Conservation (phyloP, 2,329 filamentous ascomycete genomes). For the Sporothrix humicola region DNA sequence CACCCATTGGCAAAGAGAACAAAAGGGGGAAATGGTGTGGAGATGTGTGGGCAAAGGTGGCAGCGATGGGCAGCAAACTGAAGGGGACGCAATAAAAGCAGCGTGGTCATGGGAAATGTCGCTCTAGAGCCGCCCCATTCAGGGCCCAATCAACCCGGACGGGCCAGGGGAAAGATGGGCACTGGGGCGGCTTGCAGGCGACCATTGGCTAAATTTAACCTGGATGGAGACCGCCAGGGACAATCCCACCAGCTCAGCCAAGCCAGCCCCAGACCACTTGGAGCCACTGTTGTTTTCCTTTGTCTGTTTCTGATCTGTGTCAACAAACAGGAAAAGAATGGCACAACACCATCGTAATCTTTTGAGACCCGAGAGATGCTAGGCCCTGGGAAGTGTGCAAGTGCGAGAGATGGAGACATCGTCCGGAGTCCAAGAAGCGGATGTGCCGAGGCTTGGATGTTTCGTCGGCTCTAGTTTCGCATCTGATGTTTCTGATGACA, state of each 20-base stretch:
- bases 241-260: slow-evolving; percentile 9
- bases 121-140: slow-evolving; percentile 19
- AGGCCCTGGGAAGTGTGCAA: slow-evolving; percentile 2
- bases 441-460: slow-evolving; percentile 25
- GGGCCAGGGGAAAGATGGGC: slow-evolving; percentile 27
- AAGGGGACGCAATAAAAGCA: slow-evolving; percentile 1
- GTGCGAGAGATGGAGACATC: not conserved
- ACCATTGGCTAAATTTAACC: slow-evolving; percentile 26
- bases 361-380: not conserved
- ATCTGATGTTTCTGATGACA: slow-evolving; percentile 16
- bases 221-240: slow-evolving; percentile 5
- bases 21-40: not conserved
- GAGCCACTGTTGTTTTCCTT: not conserved
- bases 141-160: slow-evolving; percentile 21
- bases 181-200: slow-evolving; percentile 8
- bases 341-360: not conserved
- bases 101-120: slow-evolving; percentile 7
- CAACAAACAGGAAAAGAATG: slow-evolving; percentile 7
- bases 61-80: not conserved
- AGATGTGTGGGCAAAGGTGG: not conserved
- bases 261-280: not conserved
- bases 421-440: slow-evolving; percentile 9
- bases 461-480: slow-evolving; percentile 24
- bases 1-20: no score
- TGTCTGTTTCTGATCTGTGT: slow-evolving; percentile 4